These are phyloP conservation scores for Chionographis japonica DNA, from an alignment of 106 monocot genomes.

Conservation along the genomic window DNA sequence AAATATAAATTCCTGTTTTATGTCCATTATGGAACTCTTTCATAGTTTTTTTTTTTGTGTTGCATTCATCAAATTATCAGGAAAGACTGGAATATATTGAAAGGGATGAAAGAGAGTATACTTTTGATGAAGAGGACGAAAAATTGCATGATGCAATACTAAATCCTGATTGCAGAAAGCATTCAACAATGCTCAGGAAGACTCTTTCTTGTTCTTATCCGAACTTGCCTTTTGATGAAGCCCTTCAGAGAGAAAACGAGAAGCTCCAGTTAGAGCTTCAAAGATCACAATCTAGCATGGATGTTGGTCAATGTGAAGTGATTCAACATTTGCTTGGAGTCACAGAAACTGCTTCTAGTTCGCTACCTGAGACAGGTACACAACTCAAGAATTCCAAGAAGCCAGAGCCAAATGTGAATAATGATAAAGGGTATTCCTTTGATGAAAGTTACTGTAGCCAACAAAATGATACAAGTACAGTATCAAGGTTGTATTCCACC, in stretches of 20 bases:
- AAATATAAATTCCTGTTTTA: no score
- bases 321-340: slow-evolving; percentile 3
- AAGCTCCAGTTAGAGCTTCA: slow-evolving; percentile 80
- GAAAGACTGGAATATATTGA: slow-evolving; percentile 74
- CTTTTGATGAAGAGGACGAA: slow-evolving; percentile 78
- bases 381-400: no score
- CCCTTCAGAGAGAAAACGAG: slow-evolving; percentile 77
- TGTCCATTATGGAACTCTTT: no score
- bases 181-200: slow-evolving; percentile 54
- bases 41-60: no score
- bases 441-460: no score
- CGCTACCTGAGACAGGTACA: no score
- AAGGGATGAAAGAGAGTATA: slow-evolving; percentile 73
- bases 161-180: slow-evolving; percentile 42
- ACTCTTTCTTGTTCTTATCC: slow-evolving; percentile 80
- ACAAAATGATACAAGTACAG: no score
- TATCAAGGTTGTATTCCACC: no score
- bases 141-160: slow-evolving; percentile 65
- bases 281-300: slow-evolving; percentile 51
- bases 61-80: slow-evolving; percentile 17
- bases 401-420: no score
- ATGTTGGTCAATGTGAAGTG: slow-evolving; percentile 15
- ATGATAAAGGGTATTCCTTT: no score
- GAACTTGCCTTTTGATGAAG: slow-evolving; percentile 64
- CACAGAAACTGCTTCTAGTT: no score